Conservation (phyloP, 345 rosid species). For the Eucalyptus marginata region DNA sequence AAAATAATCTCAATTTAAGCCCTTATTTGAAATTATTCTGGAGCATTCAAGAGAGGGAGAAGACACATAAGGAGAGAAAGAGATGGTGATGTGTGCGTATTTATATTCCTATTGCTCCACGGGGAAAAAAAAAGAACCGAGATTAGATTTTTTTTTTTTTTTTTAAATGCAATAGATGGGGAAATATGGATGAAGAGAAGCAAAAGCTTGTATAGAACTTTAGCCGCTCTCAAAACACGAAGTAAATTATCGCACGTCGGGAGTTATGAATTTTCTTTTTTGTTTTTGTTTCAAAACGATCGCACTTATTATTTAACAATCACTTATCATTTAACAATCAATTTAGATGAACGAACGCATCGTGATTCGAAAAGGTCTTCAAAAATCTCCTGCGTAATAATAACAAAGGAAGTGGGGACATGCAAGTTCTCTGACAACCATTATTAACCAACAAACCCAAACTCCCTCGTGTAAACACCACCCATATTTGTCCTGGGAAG, state of each 20-base stretch:
- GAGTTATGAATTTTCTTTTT: background rate
- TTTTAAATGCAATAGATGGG: background rate
- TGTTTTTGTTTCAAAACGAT: background rate
- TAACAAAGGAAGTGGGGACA: background rate
- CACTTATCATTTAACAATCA: no score
- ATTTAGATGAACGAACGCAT: background rate
- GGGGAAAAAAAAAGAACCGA: background rate
- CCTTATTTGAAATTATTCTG: no score
- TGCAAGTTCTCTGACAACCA: background rate
- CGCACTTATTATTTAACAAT: background rate
- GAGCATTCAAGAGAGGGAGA: constrained; percentile 23
- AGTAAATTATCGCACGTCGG: background rate
- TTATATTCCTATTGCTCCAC: constrained; percentile 23
- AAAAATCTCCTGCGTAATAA: background rate
- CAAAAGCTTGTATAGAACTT: background rate
- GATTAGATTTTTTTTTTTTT: no score
- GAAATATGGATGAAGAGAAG: background rate
- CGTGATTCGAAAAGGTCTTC: background rate
- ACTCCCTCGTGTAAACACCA: background rate
- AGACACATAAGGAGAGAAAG: background rate
- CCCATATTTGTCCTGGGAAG: background rate
- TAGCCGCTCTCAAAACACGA: background rate
- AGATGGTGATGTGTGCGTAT: constrained; percentile 30
- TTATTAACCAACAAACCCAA: background rate
- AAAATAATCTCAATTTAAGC: no score